Evolutionary conservation across 441 rosid species (phyloP), one percentile per base, ranked within the genome.

Genomic region (Macaranga tanarius): DNA sequence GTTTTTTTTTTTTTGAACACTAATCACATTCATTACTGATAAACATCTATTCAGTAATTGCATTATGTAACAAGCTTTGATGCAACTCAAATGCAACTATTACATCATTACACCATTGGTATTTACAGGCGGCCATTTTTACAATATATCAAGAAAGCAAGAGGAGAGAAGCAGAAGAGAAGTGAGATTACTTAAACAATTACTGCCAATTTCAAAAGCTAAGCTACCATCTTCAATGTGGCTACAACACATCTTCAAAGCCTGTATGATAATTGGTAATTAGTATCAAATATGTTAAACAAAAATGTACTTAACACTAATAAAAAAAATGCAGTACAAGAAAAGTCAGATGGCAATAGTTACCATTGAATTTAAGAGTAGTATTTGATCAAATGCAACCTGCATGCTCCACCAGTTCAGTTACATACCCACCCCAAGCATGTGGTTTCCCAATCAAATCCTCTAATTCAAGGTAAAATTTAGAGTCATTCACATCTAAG

Each of bases 401-500:
- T 0, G 77, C 64, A 15, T 77, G 86, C 75, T 79, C 79, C 54
- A 73, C 75, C 58, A 84, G 25, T 67, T 78, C 84, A 28, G 72
- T 73, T 25, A 20, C 79, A 72, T n/a, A 74, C 45, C 81, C 83
- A 23, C 75, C 75, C 88, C 83, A 84, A 38, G 61, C 31, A 50
- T 70, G 25, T 1, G 80, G 83, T 75, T 78, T 84, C 55, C 79
- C 79, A 19, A 85, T 80, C 81, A 89, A 61, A 70, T 82, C 85
- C 78, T 89, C 88, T 72, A 89, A 75, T 75, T 89, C 95, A 47
- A 83, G 74, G 79, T 81, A 86, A 58, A 89, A 58, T 23, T 79
- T 83, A 0, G 82, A 79, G 68, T 87, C 89, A 68, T 77, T 80
- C 52, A 79, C 59, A 7, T 83, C 76, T 0, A 76, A 47, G 20